phyloP scores from a whole-genome alignment of 192 early-diverging fungal species.

The Podila epigama region DNA sequence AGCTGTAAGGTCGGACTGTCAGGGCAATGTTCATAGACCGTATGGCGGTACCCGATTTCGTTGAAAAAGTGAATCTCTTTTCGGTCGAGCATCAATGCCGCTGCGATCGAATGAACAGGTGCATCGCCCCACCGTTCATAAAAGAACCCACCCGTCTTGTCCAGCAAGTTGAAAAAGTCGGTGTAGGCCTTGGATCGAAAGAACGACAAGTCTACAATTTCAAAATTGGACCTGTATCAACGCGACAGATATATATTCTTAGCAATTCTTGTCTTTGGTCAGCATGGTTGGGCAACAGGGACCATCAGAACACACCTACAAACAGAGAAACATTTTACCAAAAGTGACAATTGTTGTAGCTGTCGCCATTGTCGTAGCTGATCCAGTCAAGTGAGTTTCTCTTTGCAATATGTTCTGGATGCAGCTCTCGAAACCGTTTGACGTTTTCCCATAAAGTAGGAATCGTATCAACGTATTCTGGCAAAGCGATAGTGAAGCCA shows the following conservation, averaged over 20 bases:
- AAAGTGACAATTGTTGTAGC: conserved; percentile 75
- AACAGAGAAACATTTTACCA: conserved; percentile 47
- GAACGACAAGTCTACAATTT: conserved; percentile 80
- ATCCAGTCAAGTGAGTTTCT: conserved; percentile 66
- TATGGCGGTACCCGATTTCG: conserved; percentile 77
- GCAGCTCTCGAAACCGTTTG: conserved; percentile 56
- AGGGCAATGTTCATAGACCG: conserved; percentile 76
- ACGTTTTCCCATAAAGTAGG: conserved; percentile 78
- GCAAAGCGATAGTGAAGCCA: conserved; percentile 72
- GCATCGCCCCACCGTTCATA: conserved; percentile 85
- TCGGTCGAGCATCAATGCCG: conserved; percentile 67
- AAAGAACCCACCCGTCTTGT: conserved; percentile 85
- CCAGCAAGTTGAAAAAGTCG: conserved; percentile 71
- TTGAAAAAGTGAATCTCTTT: conserved; percentile 79
- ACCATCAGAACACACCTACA: conserved; percentile 4
- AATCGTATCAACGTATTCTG: conserved; percentile 71
- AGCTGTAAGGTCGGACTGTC: conserved; percentile 54
- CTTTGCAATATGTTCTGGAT: conserved; percentile 60
- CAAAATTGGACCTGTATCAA: conserved; percentile 91
- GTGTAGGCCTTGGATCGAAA: conserved; percentile 71
- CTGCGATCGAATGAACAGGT: conserved; percentile 76
- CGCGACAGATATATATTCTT: conserved; percentile 1
- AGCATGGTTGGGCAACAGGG: too few species aligned
- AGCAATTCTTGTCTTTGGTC: too few species aligned
- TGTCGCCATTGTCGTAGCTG: conserved; percentile 59